Percentiles rank a stretch among this genome's conserved stretches.
Conservation (phyloP, 2,329 filamentous ascomycete genomes). For the Aspergillus chevalieri region DNA sequence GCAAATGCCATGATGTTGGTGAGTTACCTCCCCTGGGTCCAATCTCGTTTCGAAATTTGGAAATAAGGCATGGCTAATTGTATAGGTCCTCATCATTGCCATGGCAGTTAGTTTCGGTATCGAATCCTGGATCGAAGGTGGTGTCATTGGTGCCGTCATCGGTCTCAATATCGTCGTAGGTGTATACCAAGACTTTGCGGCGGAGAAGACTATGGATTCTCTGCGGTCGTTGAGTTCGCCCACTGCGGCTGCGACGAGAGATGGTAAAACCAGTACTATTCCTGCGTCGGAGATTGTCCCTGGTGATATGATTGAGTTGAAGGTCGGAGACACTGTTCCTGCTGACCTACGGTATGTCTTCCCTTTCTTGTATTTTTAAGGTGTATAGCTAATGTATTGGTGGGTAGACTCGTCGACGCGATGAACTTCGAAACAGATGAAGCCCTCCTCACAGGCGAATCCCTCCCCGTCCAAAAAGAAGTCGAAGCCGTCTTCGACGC, state of each 20-base stretch:
- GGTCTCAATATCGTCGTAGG: conserved; percentile 53
- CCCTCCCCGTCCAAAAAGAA: conserved; percentile 54
- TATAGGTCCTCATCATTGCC: conserved; percentile 64
- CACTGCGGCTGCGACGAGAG: conserved; percentile 52
- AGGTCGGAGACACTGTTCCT: conserved; percentile 57
- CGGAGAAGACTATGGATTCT: conserved; percentile 58
- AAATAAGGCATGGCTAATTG: too few species aligned
- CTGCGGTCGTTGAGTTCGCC: conserved; percentile 53
- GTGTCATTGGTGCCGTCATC: conserved; percentile 55
- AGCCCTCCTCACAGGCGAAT: conserved; percentile 58
- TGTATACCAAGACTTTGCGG: conserved; percentile 56
- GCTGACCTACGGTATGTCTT: conserved; percentile 50
- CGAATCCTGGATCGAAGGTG: conserved; percentile 54
- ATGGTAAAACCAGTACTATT: conserved; percentile 50
- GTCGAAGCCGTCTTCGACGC: conserved; percentile 38
- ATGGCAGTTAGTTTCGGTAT: conserved; percentile 60
- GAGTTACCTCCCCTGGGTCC: conserved; percentile 12
- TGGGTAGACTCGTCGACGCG: conserved; percentile 44
- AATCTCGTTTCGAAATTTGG: too few species aligned
- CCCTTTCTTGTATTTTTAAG: not conserved
- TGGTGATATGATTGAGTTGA: conserved; percentile 53
- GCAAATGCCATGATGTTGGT: conserved; percentile 66
- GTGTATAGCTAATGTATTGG: conserved; percentile 24
- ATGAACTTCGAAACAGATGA: conserved; percentile 74
- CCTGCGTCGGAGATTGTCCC: conserved; percentile 56